phyloP scores from a whole-genome alignment of 75 land plant species.

The Chamaecyparis obtusa region DNA sequence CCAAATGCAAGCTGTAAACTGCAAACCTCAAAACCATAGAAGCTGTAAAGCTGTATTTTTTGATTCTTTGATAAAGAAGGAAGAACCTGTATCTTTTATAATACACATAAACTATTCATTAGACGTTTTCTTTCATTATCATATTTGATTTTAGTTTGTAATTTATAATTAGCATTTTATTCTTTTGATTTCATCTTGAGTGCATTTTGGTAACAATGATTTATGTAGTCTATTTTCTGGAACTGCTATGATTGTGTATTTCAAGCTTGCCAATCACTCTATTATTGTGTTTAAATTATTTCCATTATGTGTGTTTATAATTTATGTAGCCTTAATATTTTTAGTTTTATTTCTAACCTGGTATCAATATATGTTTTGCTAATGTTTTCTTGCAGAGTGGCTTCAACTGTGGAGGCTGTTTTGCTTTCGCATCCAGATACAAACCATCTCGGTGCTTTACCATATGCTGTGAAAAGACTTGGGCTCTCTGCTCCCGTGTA shows the following conservation, averaged over 20 bases:
- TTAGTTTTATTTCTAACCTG: background rate
- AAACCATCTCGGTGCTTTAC: conserved; percentile 87
- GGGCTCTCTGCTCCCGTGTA: conserved; percentile 89
- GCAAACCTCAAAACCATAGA: too few relatives aligned
- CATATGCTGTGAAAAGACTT: conserved; percentile 84
- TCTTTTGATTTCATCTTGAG: background rate
- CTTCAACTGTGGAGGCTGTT: conserved; percentile 85
- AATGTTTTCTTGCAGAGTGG: conserved; percentile 47
- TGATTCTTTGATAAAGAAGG: conserved; percentile 1
- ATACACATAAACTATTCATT: background rate
- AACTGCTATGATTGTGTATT: background rate
- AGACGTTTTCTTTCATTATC: background rate
- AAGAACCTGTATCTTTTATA: background rate
- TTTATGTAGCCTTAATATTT: background rate
- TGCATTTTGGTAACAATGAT: conserved; percentile 11
- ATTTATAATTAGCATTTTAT: background rate
- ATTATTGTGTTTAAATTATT: background rate
- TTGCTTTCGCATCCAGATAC: conserved; percentile 90
- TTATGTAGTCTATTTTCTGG: background rate
- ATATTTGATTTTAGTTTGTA: background rate
- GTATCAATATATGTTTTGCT: conserved; percentile 1
- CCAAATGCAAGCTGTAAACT: too few relatives aligned
- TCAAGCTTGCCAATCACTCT: background rate
- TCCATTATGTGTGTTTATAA: background rate
- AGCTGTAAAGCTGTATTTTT: background rate